These are phyloP conservation scores for Acanthamoeba lugdunensis DNA, from an alignment of 208 protist genomes.

Conservation along the genomic window DNA sequence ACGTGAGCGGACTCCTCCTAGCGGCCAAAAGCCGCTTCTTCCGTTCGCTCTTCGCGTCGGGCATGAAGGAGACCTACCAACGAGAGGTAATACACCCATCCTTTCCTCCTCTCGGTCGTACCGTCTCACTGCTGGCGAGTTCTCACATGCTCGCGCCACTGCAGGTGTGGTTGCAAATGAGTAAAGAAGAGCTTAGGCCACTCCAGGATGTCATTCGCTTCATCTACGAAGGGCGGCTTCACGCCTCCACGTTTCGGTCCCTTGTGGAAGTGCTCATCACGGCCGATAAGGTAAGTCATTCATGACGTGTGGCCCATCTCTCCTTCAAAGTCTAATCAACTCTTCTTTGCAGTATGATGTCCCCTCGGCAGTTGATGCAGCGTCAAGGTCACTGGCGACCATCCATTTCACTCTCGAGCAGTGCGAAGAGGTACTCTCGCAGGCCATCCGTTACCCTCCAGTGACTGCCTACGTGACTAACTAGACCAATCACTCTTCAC, in stretches of 20 bases:
- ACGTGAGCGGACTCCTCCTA: not conserved
- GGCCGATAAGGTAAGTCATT: constrained; percentile 23
- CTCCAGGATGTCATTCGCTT: constrained; percentile 22
- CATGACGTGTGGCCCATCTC: no score
- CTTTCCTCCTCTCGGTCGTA: no score
- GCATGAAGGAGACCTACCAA: constrained; percentile 27
- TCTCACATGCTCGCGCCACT: not conserved
- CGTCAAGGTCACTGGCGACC: not conserved
- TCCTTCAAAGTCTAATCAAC: not conserved
- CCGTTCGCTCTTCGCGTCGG: constrained; percentile 9
- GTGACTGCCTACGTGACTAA: not conserved
- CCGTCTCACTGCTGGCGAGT: not conserved
- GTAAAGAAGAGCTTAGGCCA: not conserved
- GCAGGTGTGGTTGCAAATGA: constrained; percentile 14
- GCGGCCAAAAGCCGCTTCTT: constrained; percentile 37
- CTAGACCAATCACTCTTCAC: not conserved
- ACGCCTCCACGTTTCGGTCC: not conserved
- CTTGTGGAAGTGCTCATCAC: not conserved
- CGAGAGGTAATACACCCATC: not conserved
- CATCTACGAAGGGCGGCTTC: constrained; percentile 1
- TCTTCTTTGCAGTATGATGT: not conserved
- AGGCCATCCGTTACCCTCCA: not conserved
- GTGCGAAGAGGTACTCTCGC: not conserved
- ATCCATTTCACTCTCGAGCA: not conserved
- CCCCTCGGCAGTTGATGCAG: not conserved